Percentiles rank a stretch among this genome's conserved stretches.
Evolutionary conservation across 1,284 basidiomycete species (phyloP).

Genomic region (Hymenochaete sp.): DNA sequence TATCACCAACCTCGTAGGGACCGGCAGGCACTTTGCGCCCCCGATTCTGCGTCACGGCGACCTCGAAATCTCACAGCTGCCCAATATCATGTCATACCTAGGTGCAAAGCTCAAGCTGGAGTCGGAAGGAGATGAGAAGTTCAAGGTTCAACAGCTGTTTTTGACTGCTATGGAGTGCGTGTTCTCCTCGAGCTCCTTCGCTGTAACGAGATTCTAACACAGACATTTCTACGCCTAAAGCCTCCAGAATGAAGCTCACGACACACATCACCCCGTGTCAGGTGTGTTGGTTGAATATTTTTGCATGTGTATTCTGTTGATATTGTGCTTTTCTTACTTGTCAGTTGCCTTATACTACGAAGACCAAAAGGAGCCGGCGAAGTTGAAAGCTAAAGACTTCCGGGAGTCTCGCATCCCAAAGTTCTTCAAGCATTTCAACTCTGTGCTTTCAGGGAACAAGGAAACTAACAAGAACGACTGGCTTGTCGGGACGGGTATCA

Average conservation of each 20-base stretch:
- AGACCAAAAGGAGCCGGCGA: slow-evolving; percentile 15
- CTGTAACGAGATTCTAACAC: not conserved
- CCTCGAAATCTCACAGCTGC: slow-evolving; percentile 31
- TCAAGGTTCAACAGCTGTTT: slow-evolving; percentile 27
- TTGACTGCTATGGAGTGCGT: slow-evolving; percentile 28
- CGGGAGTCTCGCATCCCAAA: slow-evolving; percentile 37
- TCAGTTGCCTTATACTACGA: slow-evolving; percentile 13
- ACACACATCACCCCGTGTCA: slow-evolving; percentile 15
- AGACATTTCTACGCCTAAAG: not conserved
- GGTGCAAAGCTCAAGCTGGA: slow-evolving; percentile 32
- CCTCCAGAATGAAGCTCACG: slow-evolving; percentile 15
- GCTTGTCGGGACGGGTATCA: slow-evolving; percentile 32
- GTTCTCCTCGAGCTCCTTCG: too few species aligned
- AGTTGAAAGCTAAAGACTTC: slow-evolving; percentile 25
- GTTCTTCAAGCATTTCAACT: slow-evolving; percentile 36
- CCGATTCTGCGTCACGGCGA: slow-evolving; percentile 29
- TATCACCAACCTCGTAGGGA: slow-evolving; percentile 1
- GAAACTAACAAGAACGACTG: slow-evolving; percentile 25
- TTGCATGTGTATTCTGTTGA: not conserved
- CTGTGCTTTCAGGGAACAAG: slow-evolving; percentile 29
- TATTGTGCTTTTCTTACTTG: not conserved
- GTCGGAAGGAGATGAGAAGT: slow-evolving; percentile 23
- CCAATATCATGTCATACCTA: slow-evolving; percentile 35
- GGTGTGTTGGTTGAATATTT: slow-evolving; percentile 2
- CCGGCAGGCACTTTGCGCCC: slow-evolving; percentile 28